Percentiles rank a stretch among this genome's conserved stretches.
Evolutionary conservation across 129 eudicot species (phyloP).

Genomic region (Flaveria trinervia): DNA sequence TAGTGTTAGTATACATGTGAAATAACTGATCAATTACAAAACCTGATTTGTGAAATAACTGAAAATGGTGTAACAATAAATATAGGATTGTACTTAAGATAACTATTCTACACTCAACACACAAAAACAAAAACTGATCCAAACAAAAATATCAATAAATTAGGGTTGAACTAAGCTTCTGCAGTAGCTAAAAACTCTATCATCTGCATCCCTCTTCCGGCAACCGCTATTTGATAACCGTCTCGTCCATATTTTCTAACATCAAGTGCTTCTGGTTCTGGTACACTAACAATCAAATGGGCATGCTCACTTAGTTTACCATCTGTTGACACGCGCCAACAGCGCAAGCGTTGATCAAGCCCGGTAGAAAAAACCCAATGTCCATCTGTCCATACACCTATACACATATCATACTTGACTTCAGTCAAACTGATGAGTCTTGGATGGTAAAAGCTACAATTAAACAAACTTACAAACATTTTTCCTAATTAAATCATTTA

Average conservation of each 20-base stretch:
- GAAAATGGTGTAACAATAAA: not conserved
- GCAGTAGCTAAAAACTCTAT: slow-evolving; percentile 57
- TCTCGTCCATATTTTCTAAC: slow-evolving; percentile 63
- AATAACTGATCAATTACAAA: too few relatives aligned
- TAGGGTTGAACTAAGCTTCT: not conserved
- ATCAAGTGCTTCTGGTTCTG: slow-evolving; percentile 96
- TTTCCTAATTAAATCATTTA: not conserved
- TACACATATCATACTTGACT: slow-evolving; percentile 12
- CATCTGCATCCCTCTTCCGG: slow-evolving; percentile 98
- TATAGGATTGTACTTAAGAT: not conserved
- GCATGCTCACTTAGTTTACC: slow-evolving; percentile 60
- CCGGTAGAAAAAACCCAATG: slow-evolving; percentile 90
- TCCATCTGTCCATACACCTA: slow-evolving; percentile 98
- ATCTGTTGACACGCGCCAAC: slow-evolving; percentile 62
- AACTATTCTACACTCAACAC: not conserved
- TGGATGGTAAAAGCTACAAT: not conserved
- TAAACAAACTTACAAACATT: not conserved
- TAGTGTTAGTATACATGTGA: not conserved
- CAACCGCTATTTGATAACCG: slow-evolving; percentile 78
- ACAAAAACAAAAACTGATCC: not conserved
- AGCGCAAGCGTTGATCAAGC: slow-evolving; percentile 95
- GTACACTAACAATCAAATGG: slow-evolving; percentile 77
- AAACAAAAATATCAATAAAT: slow-evolving; percentile 4
- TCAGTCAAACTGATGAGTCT: not conserved
- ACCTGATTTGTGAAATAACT: not conserved